These are phyloP conservation scores for Teratosphaeria epicoccoides DNA, from an alignment of 2,329 filamentous ascomycete species.

Conservation along the genomic window DNA sequence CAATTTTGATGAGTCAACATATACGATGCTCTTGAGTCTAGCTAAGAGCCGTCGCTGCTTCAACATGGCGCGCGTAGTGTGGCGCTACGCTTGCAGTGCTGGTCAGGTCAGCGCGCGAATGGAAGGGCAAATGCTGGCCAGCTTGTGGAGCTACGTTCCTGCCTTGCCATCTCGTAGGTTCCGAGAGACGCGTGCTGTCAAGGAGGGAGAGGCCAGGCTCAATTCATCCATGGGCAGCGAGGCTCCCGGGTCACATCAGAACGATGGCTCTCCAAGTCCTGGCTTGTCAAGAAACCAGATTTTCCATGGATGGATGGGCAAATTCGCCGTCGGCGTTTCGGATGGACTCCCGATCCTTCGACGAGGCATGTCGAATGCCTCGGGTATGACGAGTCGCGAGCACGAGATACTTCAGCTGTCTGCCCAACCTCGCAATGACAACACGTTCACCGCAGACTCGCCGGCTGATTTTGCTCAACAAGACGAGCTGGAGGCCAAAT, in stretches of 20 bases:
- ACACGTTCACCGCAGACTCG: neutral
- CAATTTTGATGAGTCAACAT: conserved; percentile 7
- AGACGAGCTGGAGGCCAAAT: neutral
- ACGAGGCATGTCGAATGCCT: neutral
- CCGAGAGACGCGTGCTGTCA: neutral
- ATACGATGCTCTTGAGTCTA: conserved; percentile 15
- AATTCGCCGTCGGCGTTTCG: conserved; percentile 15
- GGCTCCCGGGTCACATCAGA: neutral
- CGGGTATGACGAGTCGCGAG: neutral
- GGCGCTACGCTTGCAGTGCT: conserved; percentile 23
- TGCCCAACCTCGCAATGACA: neutral
- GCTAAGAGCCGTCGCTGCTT: conserved; percentile 15
- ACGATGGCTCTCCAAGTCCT: neutral
- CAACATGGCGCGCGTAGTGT: conserved; percentile 24
- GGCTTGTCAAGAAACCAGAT: neutral
- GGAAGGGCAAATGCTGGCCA: conserved; percentile 8
- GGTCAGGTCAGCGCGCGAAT: conserved; percentile 11
- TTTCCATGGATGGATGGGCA: conserved; percentile 14
- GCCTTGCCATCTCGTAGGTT: neutral
- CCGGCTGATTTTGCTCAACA: neutral
- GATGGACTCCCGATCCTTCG: neutral
- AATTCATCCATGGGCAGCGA: neutral
- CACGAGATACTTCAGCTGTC: neutral
- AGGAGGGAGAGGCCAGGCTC: neutral
- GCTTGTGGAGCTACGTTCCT: neutral